A percentile compares a stretch with the other conserved stretches of the same genome.
Evolutionary conservation across 2,329 filamentous ascomycete genomes (phyloP).

Genomic region (Ceratocystis huliohia): DNA sequence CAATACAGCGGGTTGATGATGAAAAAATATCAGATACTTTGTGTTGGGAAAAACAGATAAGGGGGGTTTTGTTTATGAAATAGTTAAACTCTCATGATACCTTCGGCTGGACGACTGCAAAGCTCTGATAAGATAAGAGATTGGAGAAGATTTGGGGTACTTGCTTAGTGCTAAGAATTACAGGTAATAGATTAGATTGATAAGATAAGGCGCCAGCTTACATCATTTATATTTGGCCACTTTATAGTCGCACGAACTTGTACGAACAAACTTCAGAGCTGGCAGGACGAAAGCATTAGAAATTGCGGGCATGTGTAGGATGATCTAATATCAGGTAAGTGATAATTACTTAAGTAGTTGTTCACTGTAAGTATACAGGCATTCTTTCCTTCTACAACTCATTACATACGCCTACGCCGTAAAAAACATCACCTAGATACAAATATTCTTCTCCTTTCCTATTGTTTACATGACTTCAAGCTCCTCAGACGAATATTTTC

Average conservation of each 20-base stretch:
- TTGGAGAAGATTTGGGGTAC: neutral
- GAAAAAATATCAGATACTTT: neutral
- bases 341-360: too few relatives aligned
- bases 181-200: slow-evolving; percentile 10
- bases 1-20: neutral
- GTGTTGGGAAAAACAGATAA: neutral
- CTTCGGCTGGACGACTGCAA: neutral
- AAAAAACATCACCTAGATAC: too few relatives aligned
- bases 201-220: slow-evolving; percentile 8
- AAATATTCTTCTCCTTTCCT: too few relatives aligned
- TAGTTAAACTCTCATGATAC: neutral
- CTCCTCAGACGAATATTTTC: too few relatives aligned
- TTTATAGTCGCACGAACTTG: neutral
- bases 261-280: too few relatives aligned
- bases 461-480: too few relatives aligned
- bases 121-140: neutral
- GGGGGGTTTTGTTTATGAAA: neutral
- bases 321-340: too few relatives aligned
- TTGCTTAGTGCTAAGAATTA: neutral
- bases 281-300: too few relatives aligned
- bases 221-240: neutral
- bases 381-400: too few relatives aligned
- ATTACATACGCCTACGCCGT: too few relatives aligned
- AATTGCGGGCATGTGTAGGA: too few relatives aligned
- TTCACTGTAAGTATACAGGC: too few relatives aligned